Percentiles rank a stretch among this genome's conserved stretches.
These are phyloP conservation scores for Middelhovenomyces tepae DNA, from an alignment of 805 yeast species.

Conservation along the genomic window DNA sequence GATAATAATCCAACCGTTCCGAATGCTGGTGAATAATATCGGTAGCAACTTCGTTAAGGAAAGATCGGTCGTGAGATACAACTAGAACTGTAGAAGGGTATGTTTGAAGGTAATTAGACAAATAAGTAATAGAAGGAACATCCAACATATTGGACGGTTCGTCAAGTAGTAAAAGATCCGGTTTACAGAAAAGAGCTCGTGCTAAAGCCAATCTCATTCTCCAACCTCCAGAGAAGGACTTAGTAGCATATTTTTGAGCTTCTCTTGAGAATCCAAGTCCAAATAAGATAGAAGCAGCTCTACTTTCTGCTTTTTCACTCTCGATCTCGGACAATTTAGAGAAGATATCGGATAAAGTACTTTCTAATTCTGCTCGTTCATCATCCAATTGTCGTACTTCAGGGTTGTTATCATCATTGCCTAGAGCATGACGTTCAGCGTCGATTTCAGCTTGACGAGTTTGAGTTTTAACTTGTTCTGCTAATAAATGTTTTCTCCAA, in stretches of 20 bases:
- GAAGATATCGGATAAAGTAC: conserved; percentile 66
- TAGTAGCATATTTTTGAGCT: conserved; percentile 75
- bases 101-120: conserved; percentile 80
- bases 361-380: conserved; percentile 80
- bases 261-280: conserved; percentile 93
- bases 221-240: conserved; percentile 99
- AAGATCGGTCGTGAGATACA: conserved; percentile 96
- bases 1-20: conserved; percentile 89
- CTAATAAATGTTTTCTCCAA: conserved; percentile 85
- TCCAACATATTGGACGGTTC: conserved; percentile 99
- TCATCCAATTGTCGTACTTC: conserved; percentile 74
- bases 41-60: conserved; percentile 95
- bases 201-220: conserved; percentile 99
- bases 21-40: conserved; percentile 97
- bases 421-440: conserved; percentile 43
- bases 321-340: conserved; percentile 89
- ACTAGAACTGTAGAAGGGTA: conserved; percentile 90
- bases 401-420: conserved; percentile 20
- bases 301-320: conserved; percentile 92
- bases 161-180: conserved; percentile 85
- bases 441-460: conserved; percentile 74
- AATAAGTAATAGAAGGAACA: conserved; percentile 93
- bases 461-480: conserved; percentile 54
- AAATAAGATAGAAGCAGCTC: conserved; percentile 86
- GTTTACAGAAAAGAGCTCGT: conserved; percentile 94